Evolutionary conservation across 2,329 filamentous ascomycete species (phyloP), one percentile per base, ranked within the genome.

Genomic region (Trichoderma koningiopsis): DNA sequence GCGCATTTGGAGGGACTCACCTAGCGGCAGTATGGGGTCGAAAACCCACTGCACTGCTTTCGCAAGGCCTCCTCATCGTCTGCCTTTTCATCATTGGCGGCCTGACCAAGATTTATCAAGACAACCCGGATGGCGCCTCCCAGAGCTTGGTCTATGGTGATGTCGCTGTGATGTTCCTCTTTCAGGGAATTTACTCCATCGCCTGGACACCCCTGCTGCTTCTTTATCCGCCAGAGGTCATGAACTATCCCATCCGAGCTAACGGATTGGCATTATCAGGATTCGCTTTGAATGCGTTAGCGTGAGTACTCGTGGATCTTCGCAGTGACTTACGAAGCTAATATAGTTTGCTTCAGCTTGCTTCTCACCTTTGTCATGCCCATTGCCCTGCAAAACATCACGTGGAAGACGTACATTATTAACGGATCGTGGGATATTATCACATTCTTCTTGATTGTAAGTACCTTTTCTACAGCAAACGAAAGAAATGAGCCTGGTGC

Each of bases 1-100:
- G 78, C 77, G 5, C 75, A 79, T 70, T 80, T 78, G 7, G 79
- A 80, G 73, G 78, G 78, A 27, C 71, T 79, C 40, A 83, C 83
- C 74, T 19, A 78, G 74, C 37, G 68, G 72, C 19, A 70, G 75
- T 19, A 73, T 73, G 69, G 73, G 75, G 3, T 73, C 68, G 27
- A 74, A 76, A 52, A 57, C 73, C 4, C 79, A 81, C n/a, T 82
- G 82, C 14, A 79, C 81, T 64, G 82, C 79, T 81, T 11, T 82
- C 80, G 0, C 78, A 82, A 58, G 68, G 69, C 14, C 72, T 81
- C 13, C 72, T 83, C 6, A 78, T 80, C 2, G 64, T 81, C 24
- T 85, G 81, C 49, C 79, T 87, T 1, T 86, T 86, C 72, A 77
- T 86, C 64, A 82, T 87, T 49, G 85, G 85, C 2, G 83, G 79